These are phyloP conservation scores for Leishmania gerbilli DNA, from an alignment of 208 protist species.

Conservation along the genomic window DNA sequence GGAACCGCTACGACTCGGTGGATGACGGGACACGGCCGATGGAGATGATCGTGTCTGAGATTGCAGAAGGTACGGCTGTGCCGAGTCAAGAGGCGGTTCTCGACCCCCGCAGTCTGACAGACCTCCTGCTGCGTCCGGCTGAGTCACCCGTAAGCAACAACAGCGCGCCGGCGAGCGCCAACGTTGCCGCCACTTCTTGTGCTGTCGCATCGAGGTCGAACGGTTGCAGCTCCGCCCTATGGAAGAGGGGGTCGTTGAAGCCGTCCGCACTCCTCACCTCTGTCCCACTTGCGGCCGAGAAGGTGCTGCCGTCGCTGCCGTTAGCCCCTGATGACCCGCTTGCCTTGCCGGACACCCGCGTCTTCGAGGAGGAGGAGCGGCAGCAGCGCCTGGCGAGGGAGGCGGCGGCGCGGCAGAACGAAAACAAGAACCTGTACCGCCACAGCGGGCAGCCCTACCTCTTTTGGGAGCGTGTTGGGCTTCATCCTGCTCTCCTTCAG, in stretches of 20 bases:
- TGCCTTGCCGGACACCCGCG: conserved; percentile 40
- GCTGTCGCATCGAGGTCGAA: neutral
- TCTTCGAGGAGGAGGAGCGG: conserved; percentile 41
- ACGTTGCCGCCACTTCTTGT: neutral
- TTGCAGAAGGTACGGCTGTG: conserved; percentile 62
- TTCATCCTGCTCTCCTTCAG: conserved; percentile 67
- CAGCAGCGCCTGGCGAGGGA: conserved; percentile 27
- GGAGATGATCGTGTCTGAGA: conserved; percentile 65
- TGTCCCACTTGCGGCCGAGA: conserved; percentile 17
- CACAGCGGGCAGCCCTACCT: conserved; percentile 76
- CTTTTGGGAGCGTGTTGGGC: conserved; percentile 82
- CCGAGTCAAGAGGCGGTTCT: conserved; percentile 53
- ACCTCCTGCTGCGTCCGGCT: conserved; percentile 54
- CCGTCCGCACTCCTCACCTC: neutral
- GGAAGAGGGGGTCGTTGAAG: neutral
- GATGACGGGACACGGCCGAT: conserved; percentile 58
- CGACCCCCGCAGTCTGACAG: conserved; percentile 78
- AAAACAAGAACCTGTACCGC: conserved; percentile 78
- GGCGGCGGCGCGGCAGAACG: conserved; percentile 11
- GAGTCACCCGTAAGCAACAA: neutral
- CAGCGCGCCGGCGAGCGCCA: neutral
- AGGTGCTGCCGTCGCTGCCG: conserved; percentile 39
- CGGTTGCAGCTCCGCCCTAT: neutral
- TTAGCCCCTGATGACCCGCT: conserved; percentile 50
- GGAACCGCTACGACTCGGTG: conserved; percentile 74